A percentile compares a stretch with the other conserved stretches of the same genome.
phyloP scores from a whole-genome alignment of 2,329 filamentous ascomycete genomes.

The Ascochyta pisi region DNA sequence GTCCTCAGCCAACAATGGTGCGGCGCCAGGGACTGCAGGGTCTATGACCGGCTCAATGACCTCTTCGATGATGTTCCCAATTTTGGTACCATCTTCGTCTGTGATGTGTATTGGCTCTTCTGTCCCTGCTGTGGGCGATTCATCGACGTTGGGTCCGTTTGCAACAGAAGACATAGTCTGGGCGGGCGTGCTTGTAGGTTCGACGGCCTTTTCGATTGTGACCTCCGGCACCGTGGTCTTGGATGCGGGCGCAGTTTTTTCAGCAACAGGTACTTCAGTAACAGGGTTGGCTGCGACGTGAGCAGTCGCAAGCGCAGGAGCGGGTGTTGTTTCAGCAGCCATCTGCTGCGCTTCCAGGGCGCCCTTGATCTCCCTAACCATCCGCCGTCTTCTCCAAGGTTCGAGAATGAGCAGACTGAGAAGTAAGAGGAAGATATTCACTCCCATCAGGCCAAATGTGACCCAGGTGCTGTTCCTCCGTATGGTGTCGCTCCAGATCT shows the following conservation, averaged over 20 bases:
- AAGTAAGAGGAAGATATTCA: slow-evolving; percentile 90
- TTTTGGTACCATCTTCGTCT: slow-evolving; percentile 6
- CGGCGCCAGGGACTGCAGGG: slow-evolving; percentile 18
- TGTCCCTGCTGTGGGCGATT: slow-evolving; percentile 11
- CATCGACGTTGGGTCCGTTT: slow-evolving; percentile 11
- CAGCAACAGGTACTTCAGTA: neutral
- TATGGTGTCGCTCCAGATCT: slow-evolving; percentile 99
- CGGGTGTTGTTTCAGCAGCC: slow-evolving; percentile 22
- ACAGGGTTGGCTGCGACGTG: slow-evolving; percentile 1
- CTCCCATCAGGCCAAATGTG: slow-evolving; percentile 96
- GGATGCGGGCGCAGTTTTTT: neutral
- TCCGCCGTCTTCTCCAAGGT: slow-evolving; percentile 82
- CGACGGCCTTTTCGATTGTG: slow-evolving; percentile 28
- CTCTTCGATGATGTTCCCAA: slow-evolving; percentile 6
- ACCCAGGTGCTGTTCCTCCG: slow-evolving; percentile 96
- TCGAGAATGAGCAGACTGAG: slow-evolving; percentile 88
- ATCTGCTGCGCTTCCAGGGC: slow-evolving; percentile 44
- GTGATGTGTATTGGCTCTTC: slow-evolving; percentile 21
- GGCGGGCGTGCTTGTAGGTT: slow-evolving; percentile 15
- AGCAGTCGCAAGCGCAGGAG: slow-evolving; percentile 4
- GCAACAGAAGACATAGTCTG: neutral
- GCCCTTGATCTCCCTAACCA: slow-evolving; percentile 75
- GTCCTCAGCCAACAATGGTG: neutral
- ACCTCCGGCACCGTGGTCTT: slow-evolving; percentile 24
- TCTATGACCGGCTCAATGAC: slow-evolving; percentile 16